Evolutionary conservation across 1,284 basidiomycete genomes (phyloP), one percentile per base, ranked within the genome.

Genomic region (Cutaneotrichosporon cyanovorans): DNA sequence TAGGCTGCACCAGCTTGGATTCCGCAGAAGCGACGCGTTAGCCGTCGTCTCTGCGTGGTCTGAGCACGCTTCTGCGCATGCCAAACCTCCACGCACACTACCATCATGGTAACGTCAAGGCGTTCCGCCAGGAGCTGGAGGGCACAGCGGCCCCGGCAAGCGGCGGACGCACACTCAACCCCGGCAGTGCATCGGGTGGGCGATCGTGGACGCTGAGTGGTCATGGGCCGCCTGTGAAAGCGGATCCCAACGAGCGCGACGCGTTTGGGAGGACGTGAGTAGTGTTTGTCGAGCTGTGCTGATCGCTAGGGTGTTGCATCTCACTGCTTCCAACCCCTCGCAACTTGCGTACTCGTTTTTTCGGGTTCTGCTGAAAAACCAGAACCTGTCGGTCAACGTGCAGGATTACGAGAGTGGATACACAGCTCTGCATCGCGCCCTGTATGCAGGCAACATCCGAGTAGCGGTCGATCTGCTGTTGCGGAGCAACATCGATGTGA

Each of bases 341-440:
- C 71, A 79, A 2, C 78, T 81, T 28, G 79, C 82, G 32, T 69
- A 86, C 56, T 85, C 90, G 62, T 97, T 86, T 68, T 79, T 91
- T 41, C 76, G 81, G 40, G 75, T 86, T 41, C 75, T 97, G n/a
- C 77, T 97, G 41, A 78, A 80, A 10, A 83, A 89, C 58, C 83
- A 87, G 1, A 56, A 65, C 22, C 62, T 92, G 63, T 84, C 87
- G 52, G 80, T 91, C 63, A 98, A 98, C 58, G 55, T 86, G 7
- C 74, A 77, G 48, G 93, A 99, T 68, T 69, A 68, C 45, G 92
- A 95, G 75, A 87, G 80, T 52, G 83, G 85, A 47, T 97, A 91
- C 84, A 95, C 91, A 0, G 79, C 93, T 2, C 75, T 98, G 18
- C 95, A 99, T 65, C 77, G 90, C 39, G 89, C 92, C 1, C 72